Base-by-base conservation (phyloP, 495 filamentous ascomycete species). In the Aspergillus kassunensis region DNA sequence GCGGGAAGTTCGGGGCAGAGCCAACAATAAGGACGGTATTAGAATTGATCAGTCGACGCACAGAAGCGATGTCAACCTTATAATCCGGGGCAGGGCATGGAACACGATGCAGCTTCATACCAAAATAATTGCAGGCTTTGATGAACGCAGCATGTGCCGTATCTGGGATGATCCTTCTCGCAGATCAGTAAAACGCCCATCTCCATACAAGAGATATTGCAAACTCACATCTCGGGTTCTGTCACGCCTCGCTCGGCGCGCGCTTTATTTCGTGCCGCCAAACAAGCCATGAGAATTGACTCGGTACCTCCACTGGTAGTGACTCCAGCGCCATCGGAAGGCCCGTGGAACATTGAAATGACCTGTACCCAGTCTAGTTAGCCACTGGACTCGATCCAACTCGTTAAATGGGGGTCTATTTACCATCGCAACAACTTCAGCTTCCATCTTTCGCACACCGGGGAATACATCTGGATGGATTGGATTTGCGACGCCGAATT, bases 391-490 rank as follows among this genome's bases (percentile, higher is more conserved):
- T 12, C 16, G 10, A 33, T 15, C 9, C 31, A 25, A 44, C 37
- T 53, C 16, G 5, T 30, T 34, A 0, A 25, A 4, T 25, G 15
- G 16, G n/a, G 23, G 4, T 16, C 29, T 11, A 58, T 63, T 55
- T 70, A 84, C 90, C 93, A 99, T 99, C 49, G 91, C 85, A 34
- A 99, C 93, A 62, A 97, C 78, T 75, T 99, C 93, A 24, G 93
- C 92, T 72, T 99, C 93, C 93, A 99, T 99, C 76, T 99, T 99
- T 59, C 93, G 77, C 24, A 99, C 91, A 30, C 91, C 93, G 35
- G 93, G 93, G 72, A 99, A 99, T 31, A 97, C 91, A 73, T 99
- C 93, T 27, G 93, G 93, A 71, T 99, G 93, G 57, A 99, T 88
- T n/a, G 93, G 93, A 68, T 99, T 99, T n/a, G 88, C 77, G 13